These are phyloP conservation scores for Blumeriella jaapii DNA, from an alignment of 2,329 filamentous ascomycete genomes.

Conservation along the genomic window DNA sequence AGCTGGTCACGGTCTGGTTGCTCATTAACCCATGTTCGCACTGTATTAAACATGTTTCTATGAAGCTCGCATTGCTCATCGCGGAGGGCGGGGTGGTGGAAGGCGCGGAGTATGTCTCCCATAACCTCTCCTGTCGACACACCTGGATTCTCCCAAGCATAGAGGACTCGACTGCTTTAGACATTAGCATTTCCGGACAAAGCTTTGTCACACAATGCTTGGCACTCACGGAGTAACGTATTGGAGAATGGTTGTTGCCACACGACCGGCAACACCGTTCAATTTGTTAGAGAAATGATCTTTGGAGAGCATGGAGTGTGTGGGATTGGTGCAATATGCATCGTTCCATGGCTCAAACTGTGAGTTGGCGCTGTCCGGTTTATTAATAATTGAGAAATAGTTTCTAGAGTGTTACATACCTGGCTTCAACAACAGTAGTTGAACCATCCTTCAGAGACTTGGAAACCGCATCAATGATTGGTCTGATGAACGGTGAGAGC, in stretches of 20 bases:
- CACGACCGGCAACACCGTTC: conserved; percentile 64
- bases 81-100: conserved; percentile 83
- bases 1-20: conserved; percentile 56
- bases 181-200: conserved; percentile 17
- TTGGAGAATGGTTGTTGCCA: conserved; percentile 66
- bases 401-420: conserved; percentile 9
- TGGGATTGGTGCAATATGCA: conserved; percentile 63
- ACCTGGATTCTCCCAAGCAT: conserved; percentile 83
- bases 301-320: conserved; percentile 73
- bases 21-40: conserved; percentile 68
- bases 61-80: conserved; percentile 70
- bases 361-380: conserved; percentile 43
- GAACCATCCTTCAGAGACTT: conserved; percentile 79
- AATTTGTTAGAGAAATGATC: conserved; percentile 74
- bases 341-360: conserved; percentile 76
- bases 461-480: conserved; percentile 80
- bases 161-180: conserved; percentile 57
- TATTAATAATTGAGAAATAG: too few species aligned
- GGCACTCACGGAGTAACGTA: conserved; percentile 69
- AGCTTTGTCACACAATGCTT: conserved; percentile 30
- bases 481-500: conserved; percentile 81
- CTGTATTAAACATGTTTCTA: conserved; percentile 76
- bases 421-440: conserved; percentile 54
- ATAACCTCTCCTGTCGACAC: conserved; percentile 76
- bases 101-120: conserved; percentile 67